phyloP scores from a whole-genome alignment of 306 rosid genomes.

The Pterocarpus macrocarpus region DNA sequence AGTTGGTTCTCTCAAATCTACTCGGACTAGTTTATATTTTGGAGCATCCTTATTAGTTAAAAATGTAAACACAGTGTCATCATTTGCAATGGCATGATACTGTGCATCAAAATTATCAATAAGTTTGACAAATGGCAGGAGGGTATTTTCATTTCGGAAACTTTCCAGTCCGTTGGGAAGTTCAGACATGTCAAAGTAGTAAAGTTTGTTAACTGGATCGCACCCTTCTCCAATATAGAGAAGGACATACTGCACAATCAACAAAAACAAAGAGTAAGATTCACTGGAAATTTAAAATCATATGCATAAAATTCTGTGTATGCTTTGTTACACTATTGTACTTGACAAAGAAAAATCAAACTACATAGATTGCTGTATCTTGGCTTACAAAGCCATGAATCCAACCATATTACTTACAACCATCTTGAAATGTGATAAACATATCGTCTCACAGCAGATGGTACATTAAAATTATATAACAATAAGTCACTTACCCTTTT shows the following conservation, averaged over 20 bases:
- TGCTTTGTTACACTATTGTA: conserved; percentile 14
- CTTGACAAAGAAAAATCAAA: conserved; percentile 36
- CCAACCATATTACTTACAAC: conserved; percentile 20
- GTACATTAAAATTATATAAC: conserved; percentile 13
- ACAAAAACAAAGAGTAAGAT: conserved; percentile 36
- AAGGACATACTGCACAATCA: conserved; percentile 75
- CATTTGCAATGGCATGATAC: conserved; percentile 83
- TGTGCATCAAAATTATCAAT: conserved; percentile 84
- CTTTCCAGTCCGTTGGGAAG: conserved; percentile 77
- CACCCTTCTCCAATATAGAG: conserved; percentile 74
- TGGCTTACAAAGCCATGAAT: conserved; percentile 35
- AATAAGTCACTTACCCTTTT: not conserved
- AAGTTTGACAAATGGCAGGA: conserved; percentile 78
- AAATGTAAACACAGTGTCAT: conserved; percentile 82
- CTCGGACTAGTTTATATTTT: conserved; percentile 84
- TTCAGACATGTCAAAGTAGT: conserved; percentile 78
- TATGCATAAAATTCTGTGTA: conserved; percentile 6
- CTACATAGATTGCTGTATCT: conserved; percentile 18
- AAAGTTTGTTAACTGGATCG: conserved; percentile 93
- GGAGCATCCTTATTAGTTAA: conserved; percentile 95
- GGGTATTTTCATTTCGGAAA: conserved; percentile 62
- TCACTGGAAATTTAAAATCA: conserved; percentile 23
- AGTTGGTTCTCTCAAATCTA: conserved; percentile 81
- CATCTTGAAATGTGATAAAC: conserved; percentile 17
- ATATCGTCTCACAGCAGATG: conserved; percentile 4